These are phyloP conservation scores for Fusarium bulbicola DNA, from an alignment of 2,329 filamentous ascomycete species.

Conservation along the genomic window DNA sequence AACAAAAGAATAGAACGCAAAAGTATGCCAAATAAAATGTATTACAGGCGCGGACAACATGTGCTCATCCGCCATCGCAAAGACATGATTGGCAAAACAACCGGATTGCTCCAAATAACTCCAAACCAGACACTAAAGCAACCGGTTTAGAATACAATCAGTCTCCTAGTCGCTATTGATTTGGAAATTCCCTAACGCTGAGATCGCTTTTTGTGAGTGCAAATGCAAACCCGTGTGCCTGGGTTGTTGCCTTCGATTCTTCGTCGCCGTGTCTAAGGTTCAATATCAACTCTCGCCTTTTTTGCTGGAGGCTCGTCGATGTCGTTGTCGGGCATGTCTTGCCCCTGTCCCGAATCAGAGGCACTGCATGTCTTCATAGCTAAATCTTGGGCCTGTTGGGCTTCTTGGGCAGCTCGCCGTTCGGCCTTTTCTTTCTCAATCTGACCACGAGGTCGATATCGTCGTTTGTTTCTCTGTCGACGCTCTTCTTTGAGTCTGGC, in stretches of 20 bases:
- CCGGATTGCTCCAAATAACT: background rate
- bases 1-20: background rate
- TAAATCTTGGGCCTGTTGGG: background rate
- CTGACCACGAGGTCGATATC: constrained; percentile 34
- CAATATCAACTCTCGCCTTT: background rate
- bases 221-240: background rate
- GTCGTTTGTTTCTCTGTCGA: constrained; percentile 36
- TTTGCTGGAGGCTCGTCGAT: background rate
- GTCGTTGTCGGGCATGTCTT: background rate
- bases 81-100: background rate
- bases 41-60: background rate
- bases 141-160: background rate
- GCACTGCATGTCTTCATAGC: background rate
- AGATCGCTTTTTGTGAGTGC: background rate
- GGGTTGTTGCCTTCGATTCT: background rate
- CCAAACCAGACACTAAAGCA: background rate
- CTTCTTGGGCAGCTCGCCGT: constrained; percentile 10
- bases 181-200: background rate
- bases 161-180: background rate
- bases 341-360: background rate
- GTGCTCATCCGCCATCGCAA: background rate
- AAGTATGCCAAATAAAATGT: background rate
- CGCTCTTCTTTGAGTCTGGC: constrained; percentile 29
- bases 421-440: constrained; percentile 30
- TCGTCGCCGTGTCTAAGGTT: background rate